Evolutionary conservation across 2,329 filamentous ascomycete species (phyloP).

Genomic region (Aspergillus texensis): DNA sequence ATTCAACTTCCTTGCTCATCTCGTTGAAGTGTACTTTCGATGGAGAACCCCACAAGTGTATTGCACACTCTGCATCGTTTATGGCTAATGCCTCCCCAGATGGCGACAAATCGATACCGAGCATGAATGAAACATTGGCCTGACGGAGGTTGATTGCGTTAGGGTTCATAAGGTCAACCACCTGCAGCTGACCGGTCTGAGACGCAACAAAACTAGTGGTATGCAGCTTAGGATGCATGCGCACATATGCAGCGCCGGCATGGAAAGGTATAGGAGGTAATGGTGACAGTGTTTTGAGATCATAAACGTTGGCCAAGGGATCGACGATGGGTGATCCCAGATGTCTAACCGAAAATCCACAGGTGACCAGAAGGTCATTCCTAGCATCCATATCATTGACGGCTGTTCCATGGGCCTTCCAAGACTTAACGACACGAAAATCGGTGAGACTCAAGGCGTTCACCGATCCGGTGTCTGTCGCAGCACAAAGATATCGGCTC

Average conservation of each 20-base stretch:
- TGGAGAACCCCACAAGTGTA: constrained; percentile 88
- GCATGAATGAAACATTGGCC: constrained; percentile 76
- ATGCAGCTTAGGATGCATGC: constrained; percentile 94
- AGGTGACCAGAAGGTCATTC: constrained; percentile 92
- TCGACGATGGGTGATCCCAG: constrained; percentile 81
- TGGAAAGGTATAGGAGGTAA: constrained; percentile 91
- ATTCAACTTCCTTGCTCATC: constrained; percentile 74
- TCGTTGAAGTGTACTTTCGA: constrained; percentile 86
- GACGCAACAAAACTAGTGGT: constrained; percentile 94
- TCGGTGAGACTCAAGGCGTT: constrained; percentile 81
- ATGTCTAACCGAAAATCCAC: constrained; percentile 85
- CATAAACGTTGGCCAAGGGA: constrained; percentile 91
- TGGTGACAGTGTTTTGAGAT: constrained; percentile 85
- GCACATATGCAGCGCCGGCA: constrained; percentile 87
- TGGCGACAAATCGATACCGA: constrained; percentile 81
- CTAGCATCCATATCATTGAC: constrained; percentile 98
- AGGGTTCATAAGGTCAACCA: constrained; percentile 93
- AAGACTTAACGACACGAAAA: constrained; percentile 78
- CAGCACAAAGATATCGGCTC: constrained; percentile 85
- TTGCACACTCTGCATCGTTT: constrained; percentile 74
- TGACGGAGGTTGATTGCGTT: constrained; percentile 85
- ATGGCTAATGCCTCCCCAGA: constrained; percentile 85
- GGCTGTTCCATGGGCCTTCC: constrained; percentile 84
- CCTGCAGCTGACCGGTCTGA: constrained; percentile 88
- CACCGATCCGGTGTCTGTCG: constrained; percentile 78